A percentile compares a stretch with the other conserved stretches of the same genome.
phyloP scores from a whole-genome alignment of 2,329 filamentous ascomycete species.

The Zelopaecilomyces penicillatus region DNA sequence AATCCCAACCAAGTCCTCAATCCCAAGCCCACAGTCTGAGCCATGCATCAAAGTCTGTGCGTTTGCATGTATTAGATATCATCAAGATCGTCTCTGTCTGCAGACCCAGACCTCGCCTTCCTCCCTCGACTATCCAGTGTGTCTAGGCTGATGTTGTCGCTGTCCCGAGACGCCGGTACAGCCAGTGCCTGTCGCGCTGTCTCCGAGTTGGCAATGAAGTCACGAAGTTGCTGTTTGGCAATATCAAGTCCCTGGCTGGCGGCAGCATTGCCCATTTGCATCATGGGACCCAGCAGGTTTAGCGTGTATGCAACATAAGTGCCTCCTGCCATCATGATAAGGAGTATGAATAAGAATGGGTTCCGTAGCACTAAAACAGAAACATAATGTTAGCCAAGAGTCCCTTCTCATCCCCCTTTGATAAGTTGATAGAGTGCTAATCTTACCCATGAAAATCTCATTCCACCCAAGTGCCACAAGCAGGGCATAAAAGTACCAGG shows the following conservation, averaged over 20 bases:
- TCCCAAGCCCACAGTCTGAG: conserved; percentile 2
- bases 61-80: conserved; percentile 37
- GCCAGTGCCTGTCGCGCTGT: conserved; percentile 74
- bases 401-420: no score
- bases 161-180: conserved; percentile 49
- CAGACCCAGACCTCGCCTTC: conserved; percentile 28
- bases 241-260: conserved; percentile 80
- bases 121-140: conserved; percentile 52
- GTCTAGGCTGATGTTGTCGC: conserved; percentile 48
- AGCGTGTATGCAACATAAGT: conserved; percentile 88
- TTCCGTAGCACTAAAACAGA: conserved; percentile 70
- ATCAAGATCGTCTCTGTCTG: conserved; percentile 48
- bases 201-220: conserved; percentile 84
- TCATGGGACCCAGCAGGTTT: conserved; percentile 91
- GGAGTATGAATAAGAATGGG: conserved; percentile 82
- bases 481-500: conserved; percentile 87
- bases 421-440: no score
- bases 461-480: conserved; percentile 96
- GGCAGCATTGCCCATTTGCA: conserved; percentile 90
- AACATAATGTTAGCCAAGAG: conserved; percentile 4
- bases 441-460: conserved; percentile 77
- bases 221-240: conserved; percentile 80
- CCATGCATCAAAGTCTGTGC: background rate
- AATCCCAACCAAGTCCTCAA: background rate
- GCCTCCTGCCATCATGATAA: conserved; percentile 66